Evolutionary conservation across 164 flowering plant genomes (phyloP).

Genomic region (Cinnamomum micranthum): DNA sequence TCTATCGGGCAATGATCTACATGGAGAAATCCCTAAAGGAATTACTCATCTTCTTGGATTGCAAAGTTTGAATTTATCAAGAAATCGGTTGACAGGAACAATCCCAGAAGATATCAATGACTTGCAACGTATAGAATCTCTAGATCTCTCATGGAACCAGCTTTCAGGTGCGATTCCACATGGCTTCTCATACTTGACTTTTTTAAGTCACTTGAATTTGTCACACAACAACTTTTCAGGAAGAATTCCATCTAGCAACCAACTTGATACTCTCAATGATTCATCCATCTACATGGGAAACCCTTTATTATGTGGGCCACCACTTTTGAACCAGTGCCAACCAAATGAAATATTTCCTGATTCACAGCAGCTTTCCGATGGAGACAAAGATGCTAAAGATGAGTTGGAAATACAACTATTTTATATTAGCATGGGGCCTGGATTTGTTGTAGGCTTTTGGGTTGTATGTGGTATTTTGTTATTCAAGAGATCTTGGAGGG

Average conservation of each 20-base stretch:
- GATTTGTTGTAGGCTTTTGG: conserved; percentile 11
- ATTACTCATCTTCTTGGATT: background rate
- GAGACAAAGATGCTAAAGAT: background rate
- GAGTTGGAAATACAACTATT: background rate
- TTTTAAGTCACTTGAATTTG: no score
- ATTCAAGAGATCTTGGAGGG: conserved; percentile 14
- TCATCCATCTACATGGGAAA: background rate
- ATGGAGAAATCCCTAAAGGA: conserved; percentile 5
- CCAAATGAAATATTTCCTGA: background rate
- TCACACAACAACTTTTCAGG: no score
- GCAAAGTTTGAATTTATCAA: background rate
- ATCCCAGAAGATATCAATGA: no score
- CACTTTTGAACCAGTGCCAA: background rate
- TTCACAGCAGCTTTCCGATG: background rate
- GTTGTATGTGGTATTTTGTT: background rate
- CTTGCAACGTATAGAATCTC: no score
- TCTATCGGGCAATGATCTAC: conserved; percentile 4
- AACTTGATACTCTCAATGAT: background rate
- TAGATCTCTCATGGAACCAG: no score
- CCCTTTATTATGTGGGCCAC: background rate
- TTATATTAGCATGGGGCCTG: conserved; percentile 7
- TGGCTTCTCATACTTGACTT: no score
- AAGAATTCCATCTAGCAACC: no score
- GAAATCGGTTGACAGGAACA: no score
- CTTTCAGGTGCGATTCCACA: no score